Conservation (phyloP, 169 alveolate genomes). For the Plasmodium gonderi region DNA sequence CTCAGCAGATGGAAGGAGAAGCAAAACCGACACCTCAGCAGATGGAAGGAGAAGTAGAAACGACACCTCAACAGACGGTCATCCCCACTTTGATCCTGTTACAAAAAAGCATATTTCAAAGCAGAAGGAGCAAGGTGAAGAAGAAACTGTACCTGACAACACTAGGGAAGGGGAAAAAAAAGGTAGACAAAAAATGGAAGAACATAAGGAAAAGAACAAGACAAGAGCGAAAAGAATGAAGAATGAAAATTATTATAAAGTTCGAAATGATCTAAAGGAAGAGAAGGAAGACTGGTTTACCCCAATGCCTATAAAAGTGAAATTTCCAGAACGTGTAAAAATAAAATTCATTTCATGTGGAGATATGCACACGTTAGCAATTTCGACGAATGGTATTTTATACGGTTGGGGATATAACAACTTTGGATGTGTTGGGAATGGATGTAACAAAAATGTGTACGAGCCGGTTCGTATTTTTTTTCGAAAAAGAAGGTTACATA, state of each 20-base stretch:
- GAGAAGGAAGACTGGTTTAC: slow-evolving; percentile 86
- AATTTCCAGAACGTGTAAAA: slow-evolving; percentile 76
- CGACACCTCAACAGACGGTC: no score
- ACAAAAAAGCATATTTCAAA: no score
- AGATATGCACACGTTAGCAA: slow-evolving; percentile 84
- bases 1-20: no score
- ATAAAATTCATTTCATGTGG: slow-evolving; percentile 87
- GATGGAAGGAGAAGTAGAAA: no score
- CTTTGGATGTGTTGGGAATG: slow-evolving; percentile 89
- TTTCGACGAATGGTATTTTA: slow-evolving; percentile 81
- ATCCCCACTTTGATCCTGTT: no score
- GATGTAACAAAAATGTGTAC: slow-evolving; percentile 75
- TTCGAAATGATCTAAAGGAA: background rate
- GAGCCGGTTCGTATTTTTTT: slow-evolving; percentile 79
- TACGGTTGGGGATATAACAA: slow-evolving; percentile 88
- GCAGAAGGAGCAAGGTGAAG: background rate
- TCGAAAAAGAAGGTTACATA: background rate
- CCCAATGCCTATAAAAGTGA: slow-evolving; percentile 82
- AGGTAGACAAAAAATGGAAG: background rate
- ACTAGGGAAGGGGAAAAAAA: background rate
- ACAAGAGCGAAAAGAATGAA: no score
- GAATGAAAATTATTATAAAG: background rate
- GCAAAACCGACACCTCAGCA: no score
- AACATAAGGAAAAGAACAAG: background rate
- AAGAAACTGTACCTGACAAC: background rate